Evolutionary conservation across 768 basidiomycete genomes (phyloP).

Genomic region (Agaricus subrufescens): DNA sequence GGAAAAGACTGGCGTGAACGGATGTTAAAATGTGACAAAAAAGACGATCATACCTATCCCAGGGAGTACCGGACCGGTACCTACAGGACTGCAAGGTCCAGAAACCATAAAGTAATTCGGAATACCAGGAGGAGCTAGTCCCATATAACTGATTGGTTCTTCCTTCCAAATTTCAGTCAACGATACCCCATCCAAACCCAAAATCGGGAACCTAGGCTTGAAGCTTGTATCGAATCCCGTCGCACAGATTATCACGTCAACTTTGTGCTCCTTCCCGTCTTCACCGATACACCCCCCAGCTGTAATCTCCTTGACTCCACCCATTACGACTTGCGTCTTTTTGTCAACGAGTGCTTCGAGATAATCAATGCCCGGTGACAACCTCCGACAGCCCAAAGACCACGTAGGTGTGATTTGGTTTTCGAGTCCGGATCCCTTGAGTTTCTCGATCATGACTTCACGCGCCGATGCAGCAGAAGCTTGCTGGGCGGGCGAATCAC

Average conservation of each 20-base stretch:
- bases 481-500: conserved; percentile 25
- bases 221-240: conserved; percentile 28
- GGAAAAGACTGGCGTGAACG: too few species aligned
- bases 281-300: conserved; percentile 20
- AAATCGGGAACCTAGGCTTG: conserved; percentile 24
- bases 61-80: too few species aligned
- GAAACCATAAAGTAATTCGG: conserved; percentile 5
- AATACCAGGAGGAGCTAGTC: conserved; percentile 21
- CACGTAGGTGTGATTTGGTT: conserved; percentile 28
- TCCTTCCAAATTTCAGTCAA: conserved; percentile 24
- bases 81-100: too few species aligned
- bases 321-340: conserved; percentile 23
- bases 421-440: conserved; percentile 35
- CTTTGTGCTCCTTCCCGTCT: conserved; percentile 20
- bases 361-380: conserved; percentile 26
- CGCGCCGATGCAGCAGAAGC: conserved; percentile 16
- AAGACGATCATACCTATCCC: too few species aligned
- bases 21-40: too few species aligned
- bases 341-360: conserved; percentile 23
- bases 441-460: conserved; percentile 32
- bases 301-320: conserved; percentile 22
- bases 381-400: conserved; percentile 24
- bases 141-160: conserved; percentile 23
- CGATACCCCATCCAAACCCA: conserved; percentile 19
- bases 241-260: conserved; percentile 29